phyloP scores from a whole-genome alignment of 164 flowering plant species.

The Malania oleifera region DNA sequence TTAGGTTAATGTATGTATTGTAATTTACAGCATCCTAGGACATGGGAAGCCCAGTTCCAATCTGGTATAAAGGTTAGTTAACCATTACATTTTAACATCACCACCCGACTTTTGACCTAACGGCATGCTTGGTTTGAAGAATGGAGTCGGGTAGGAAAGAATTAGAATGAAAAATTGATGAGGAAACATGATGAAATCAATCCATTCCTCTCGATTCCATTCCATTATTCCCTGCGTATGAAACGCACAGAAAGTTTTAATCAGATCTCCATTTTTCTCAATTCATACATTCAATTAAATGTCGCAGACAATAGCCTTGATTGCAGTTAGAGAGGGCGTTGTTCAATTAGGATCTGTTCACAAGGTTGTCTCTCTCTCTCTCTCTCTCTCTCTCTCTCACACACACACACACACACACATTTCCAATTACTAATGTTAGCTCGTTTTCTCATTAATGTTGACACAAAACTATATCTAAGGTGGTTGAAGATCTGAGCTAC shows the following conservation, averaged over 20 bases:
- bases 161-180: no score
- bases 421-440: not conserved
- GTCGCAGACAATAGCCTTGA: constrained; percentile 88
- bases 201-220: no score
- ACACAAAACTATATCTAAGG: no score
- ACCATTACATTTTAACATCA: not conserved
- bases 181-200: no score
- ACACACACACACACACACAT: not conserved
- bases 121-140: no score
- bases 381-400: constrained; percentile 20
- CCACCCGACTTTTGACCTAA: not conserved
- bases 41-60: constrained; percentile 98
- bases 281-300: constrained; percentile 8
- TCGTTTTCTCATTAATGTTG: not conserved
- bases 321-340: constrained; percentile 94
- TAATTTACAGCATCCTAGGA: constrained; percentile 77
- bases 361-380: constrained; percentile 50
- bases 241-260: not conserved
- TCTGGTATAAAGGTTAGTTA: constrained; percentile 79
- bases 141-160: no score
- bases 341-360: constrained; percentile 80
- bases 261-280: not conserved
- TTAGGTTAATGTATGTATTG: not conserved
- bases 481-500: constrained; percentile 79
- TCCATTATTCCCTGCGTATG: no score